Evolutionary conservation across 148 eudicot species (phyloP).

Genomic region (Camellia lanceoleosa): DNA sequence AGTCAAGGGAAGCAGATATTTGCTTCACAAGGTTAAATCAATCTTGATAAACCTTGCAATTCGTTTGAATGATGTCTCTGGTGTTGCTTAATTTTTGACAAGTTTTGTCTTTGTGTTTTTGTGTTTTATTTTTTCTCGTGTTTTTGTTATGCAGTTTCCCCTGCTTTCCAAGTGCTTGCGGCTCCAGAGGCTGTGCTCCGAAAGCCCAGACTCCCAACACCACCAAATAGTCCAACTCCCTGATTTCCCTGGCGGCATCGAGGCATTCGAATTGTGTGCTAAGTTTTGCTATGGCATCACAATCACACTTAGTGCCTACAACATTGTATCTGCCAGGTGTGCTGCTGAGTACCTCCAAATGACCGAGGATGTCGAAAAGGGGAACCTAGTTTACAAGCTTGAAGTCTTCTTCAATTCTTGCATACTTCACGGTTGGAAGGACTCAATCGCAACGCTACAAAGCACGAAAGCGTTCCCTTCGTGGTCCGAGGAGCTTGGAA

Average conservation of each 20-base stretch:
- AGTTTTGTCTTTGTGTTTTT: background rate
- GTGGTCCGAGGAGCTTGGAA: constrained; percentile 74
- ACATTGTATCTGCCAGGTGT: constrained; percentile 65
- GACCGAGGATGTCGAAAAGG: constrained; percentile 90
- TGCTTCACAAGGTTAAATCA: constrained; percentile 81
- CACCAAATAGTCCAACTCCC: constrained; percentile 71
- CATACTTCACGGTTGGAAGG: constrained; percentile 85
- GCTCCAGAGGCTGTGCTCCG: constrained; percentile 68
- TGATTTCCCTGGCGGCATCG: constrained; percentile 82
- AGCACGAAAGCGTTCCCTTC: constrained; percentile 51
- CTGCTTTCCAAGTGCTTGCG: constrained; percentile 72
- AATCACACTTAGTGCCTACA: constrained; percentile 77
- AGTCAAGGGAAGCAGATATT: constrained; percentile 68
- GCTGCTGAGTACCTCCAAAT: constrained; percentile 86
- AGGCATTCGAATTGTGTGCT: constrained; percentile 83
- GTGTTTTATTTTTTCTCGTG: too few relatives aligned
- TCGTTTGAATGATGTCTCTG: background rate
- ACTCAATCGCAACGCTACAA: constrained; percentile 62
- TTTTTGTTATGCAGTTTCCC: constrained; percentile 59
- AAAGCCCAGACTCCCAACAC: constrained; percentile 51
- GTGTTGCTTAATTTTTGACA: background rate
- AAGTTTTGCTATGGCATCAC: constrained; percentile 94
- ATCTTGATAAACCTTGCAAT: background rate
- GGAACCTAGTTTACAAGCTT: constrained; percentile 68
- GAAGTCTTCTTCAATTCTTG: constrained; percentile 86